Conservation (phyloP, 2,329 filamentous ascomycete genomes). For the Trichoderma brevicompactum region DNA sequence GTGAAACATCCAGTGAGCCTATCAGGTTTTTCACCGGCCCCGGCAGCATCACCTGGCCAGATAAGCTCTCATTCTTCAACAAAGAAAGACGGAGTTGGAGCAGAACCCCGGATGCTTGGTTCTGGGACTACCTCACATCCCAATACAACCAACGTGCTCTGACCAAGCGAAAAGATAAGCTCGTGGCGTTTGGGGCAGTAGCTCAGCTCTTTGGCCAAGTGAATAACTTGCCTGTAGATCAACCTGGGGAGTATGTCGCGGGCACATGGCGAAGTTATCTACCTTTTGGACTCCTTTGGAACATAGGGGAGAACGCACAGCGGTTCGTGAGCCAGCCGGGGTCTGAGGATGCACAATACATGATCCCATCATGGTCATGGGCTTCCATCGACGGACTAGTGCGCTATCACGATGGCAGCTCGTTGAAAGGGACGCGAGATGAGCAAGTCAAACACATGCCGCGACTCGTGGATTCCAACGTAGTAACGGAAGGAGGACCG, state of each 20-base stretch:
- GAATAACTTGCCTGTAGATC: slow-evolving; percentile 5
- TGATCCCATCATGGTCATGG: slow-evolving; percentile 19
- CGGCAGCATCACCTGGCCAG: slow-evolving; percentile 11
- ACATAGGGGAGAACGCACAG: slow-evolving; percentile 8
- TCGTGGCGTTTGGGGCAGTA: slow-evolving; percentile 18
- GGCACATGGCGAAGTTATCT: slow-evolving; percentile 13
- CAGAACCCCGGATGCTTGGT: not conserved
- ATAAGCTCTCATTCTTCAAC: not conserved
- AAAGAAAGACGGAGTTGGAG: not conserved
- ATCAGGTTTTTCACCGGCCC: slow-evolving; percentile 4
- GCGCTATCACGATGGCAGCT: slow-evolving; percentile 15
- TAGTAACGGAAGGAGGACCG: slow-evolving; percentile 16
- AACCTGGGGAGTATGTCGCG: slow-evolving; percentile 3
- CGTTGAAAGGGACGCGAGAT: not conserved
- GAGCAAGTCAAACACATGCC: slow-evolving; percentile 13
- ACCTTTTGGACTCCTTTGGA: slow-evolving; percentile 12
- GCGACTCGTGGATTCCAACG: slow-evolving; percentile 1
- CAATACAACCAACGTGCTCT: slow-evolving; percentile 21
- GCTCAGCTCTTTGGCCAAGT: slow-evolving; percentile 11
- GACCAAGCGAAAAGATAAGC: slow-evolving; percentile 17
- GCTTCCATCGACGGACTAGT: slow-evolving; percentile 11
- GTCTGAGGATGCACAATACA: not conserved
- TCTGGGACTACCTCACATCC: slow-evolving; percentile 8
- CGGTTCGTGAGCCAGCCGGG: slow-evolving; percentile 1
- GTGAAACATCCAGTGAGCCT: not conserved